Evolutionary conservation across 495 filamentous ascomycete genomes (phyloP).

Genomic region (Darksidea phi): DNA sequence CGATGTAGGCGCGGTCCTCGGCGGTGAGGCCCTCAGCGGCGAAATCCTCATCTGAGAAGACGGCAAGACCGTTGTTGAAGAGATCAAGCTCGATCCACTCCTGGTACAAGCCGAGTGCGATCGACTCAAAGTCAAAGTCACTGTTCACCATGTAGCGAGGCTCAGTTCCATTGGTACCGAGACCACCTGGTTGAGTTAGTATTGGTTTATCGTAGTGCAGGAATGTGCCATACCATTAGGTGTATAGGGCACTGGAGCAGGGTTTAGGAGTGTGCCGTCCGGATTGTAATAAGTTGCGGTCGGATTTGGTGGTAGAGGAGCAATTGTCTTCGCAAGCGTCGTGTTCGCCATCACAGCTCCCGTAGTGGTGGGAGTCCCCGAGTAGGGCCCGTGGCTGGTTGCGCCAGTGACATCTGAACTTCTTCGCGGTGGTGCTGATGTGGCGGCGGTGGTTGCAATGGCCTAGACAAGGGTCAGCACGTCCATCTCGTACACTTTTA

Average conservation of each 20-base stretch:
- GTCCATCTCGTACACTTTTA: background rate
- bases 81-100: slow-evolving; percentile 88
- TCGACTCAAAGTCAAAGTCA: slow-evolving; percentile 45
- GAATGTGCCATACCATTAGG: slow-evolving; percentile 54
- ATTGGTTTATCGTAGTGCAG: background rate
- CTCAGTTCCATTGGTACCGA: slow-evolving; percentile 72
- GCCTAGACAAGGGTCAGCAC: slow-evolving; percentile 14
- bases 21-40: slow-evolving; percentile 62
- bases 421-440: slow-evolving; percentile 23
- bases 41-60: slow-evolving; percentile 71
- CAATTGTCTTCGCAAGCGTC: slow-evolving; percentile 36
- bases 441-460: slow-evolving; percentile 14
- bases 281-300: slow-evolving; percentile 60
- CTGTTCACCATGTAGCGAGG: slow-evolving; percentile 64
- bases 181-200: slow-evolving; percentile 45
- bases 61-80: slow-evolving; percentile 75
- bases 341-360: slow-evolving; percentile 37
- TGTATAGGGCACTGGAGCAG: slow-evolving; percentile 68
- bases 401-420: slow-evolving; percentile 37
- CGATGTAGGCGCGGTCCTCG: slow-evolving; percentile 68
- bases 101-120: slow-evolving; percentile 65
- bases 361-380: slow-evolving; percentile 42
- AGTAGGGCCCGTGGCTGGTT: slow-evolving; percentile 45
- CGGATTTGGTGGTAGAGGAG: slow-evolving; percentile 42
- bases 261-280: slow-evolving; percentile 64